Conservation (phyloP, 73 alveolate genomes). For the Paramecium octaurelia region DNA sequence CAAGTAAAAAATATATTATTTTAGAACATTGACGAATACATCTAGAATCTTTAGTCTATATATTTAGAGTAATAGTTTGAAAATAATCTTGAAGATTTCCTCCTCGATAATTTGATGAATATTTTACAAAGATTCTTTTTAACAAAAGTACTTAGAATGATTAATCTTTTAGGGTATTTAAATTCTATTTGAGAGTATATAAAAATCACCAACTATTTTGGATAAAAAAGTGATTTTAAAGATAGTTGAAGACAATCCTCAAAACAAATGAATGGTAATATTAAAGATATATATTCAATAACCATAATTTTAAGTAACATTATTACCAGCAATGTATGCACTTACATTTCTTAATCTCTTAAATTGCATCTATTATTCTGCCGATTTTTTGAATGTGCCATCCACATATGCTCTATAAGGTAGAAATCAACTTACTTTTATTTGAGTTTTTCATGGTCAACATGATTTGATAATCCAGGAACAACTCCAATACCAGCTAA, state of each 20-base stretch:
- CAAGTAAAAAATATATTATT: neutral
- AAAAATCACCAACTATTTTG: neutral
- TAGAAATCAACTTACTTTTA: neutral
- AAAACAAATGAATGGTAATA: neutral
- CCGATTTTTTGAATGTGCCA: neutral
- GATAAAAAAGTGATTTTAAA: neutral
- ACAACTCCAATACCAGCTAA: constrained; percentile 16
- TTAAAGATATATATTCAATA: neutral
- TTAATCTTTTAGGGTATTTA: neutral
- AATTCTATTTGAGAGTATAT: neutral
- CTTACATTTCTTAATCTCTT: neutral
- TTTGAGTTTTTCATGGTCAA: constrained; percentile 17
- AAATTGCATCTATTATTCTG: neutral
- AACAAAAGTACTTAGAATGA: neutral
- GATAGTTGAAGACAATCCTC: neutral
- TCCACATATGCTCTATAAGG: neutral
- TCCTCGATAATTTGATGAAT: neutral
- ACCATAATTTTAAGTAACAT: neutral
- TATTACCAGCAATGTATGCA: neutral
- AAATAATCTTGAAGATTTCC: neutral
- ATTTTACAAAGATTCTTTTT: neutral
- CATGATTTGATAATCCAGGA: constrained; percentile 34
- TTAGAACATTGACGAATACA: neutral
- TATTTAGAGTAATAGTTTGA: neutral
- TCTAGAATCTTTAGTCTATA: neutral